Percentiles rank a stretch among this genome's conserved stretches.
phyloP scores from a whole-genome alignment of 352 stramenopile genomes.

The Pythium oligandrum region DNA sequence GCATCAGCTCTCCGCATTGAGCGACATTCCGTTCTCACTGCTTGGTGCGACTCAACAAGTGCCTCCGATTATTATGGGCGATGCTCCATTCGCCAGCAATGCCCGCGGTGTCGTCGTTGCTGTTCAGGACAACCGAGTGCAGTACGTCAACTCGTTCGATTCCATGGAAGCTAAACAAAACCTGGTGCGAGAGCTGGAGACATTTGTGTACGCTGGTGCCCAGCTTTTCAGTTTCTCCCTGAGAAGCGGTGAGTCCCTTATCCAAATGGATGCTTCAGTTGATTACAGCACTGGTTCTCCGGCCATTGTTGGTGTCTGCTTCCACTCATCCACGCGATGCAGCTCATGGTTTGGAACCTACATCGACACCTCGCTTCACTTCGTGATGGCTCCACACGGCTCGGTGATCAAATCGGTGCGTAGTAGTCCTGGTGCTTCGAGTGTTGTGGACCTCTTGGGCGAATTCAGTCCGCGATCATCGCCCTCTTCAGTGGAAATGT shows the following conservation, averaged over 20 bases:
- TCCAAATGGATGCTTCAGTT: slow-evolving; percentile 46
- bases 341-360: slow-evolving; percentile 53
- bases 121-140: slow-evolving; percentile 8
- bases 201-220: slow-evolving; percentile 15
- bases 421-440: slow-evolving; percentile 18
- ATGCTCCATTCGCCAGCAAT: neutral
- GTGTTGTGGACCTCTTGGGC: slow-evolving; percentile 36
- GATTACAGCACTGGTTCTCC: slow-evolving; percentile 3
- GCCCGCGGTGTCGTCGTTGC: slow-evolving; percentile 20
- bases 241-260: slow-evolving; percentile 24
- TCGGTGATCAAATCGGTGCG: slow-evolving; percentile 24
- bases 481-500: slow-evolving; percentile 21
- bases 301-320: slow-evolving; percentile 45
- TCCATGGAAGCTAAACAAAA: neutral
- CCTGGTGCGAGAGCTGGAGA: slow-evolving; percentile 4
- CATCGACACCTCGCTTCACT: slow-evolving; percentile 28
- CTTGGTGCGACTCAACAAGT: neutral
- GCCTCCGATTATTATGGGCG: too few relatives aligned
- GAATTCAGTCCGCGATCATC: slow-evolving; percentile 12
- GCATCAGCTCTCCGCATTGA: neutral
- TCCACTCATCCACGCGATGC: slow-evolving; percentile 50
- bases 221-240: slow-evolving; percentile 37
- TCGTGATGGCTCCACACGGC: slow-evolving; percentile 34
- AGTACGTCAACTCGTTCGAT: slow-evolving; percentile 16
- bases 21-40: neutral